A percentile compares a stretch with the other conserved stretches of the same genome.
These are phyloP conservation scores for Serendipita sp. DNA, from an alignment of 1,284 basidiomycete species.

Conservation along the genomic window DNA sequence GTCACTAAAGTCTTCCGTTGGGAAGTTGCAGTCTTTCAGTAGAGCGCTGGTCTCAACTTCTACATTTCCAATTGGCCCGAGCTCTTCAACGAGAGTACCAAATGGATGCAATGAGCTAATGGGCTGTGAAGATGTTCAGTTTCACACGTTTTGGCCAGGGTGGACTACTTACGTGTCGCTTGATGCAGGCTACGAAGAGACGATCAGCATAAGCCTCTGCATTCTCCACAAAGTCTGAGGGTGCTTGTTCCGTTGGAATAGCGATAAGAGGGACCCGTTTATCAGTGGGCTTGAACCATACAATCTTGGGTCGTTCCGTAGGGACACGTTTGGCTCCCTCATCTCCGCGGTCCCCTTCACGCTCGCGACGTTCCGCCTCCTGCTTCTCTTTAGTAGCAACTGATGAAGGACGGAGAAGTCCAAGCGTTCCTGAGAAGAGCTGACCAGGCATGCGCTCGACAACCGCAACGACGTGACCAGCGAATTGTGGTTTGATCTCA, in stretches of 20 bases:
- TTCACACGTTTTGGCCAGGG: constrained; percentile 12
- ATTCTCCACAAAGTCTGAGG: constrained; percentile 89
- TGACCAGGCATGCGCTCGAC: constrained; percentile 98
- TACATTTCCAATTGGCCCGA: constrained; percentile 95
- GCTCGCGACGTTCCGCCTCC: constrained; percentile 90
- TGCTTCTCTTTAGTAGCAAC: constrained; percentile 99
- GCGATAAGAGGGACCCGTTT: constrained; percentile 98
- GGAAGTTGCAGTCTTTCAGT: constrained; percentile 97
- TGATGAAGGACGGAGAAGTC: constrained; percentile 87
- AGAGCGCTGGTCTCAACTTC: constrained; percentile 96
- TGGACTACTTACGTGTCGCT: constrained; percentile 61
- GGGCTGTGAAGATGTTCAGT: constrained; percentile 32
- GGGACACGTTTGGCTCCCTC: constrained; percentile 62
- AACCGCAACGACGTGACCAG: constrained; percentile 95
- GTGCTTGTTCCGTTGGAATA: constrained; percentile 98
- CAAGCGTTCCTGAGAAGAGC: constrained; percentile 93
- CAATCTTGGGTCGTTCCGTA: constrained; percentile 91
- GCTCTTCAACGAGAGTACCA: constrained; percentile 93
- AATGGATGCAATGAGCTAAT: constrained; percentile 98
- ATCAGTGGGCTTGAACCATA: constrained; percentile 99
- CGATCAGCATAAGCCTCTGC: constrained; percentile 82
- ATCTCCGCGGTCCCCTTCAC: constrained; percentile 78
- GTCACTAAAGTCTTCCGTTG: constrained; percentile 83
- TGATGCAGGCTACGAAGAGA: constrained; percentile 96
- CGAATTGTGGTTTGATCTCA: constrained; percentile 88